Conservation (phyloP, 805 yeast genomes). For the Pichia pseudocactophila region DNA sequence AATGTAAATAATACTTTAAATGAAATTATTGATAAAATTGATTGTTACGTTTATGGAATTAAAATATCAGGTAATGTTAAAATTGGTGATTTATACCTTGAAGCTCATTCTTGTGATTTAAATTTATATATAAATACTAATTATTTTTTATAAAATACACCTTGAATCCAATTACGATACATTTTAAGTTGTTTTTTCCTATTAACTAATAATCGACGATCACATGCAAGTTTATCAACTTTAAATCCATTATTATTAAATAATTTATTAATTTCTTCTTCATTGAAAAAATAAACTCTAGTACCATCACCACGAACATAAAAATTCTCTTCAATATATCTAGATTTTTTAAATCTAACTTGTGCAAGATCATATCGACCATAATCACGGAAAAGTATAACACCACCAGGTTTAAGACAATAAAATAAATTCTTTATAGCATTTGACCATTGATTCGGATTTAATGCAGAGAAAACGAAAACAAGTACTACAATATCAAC, state of each 20-base stretch:
- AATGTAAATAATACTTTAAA: background rate
- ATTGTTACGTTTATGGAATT: slow-evolving; percentile 45
- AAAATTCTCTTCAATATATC: slow-evolving; percentile 84
- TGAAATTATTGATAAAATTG: background rate
- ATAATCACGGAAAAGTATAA: slow-evolving; percentile 82
- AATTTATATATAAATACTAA: slow-evolving; percentile 46
- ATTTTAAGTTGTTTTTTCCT: slow-evolving; percentile 87
- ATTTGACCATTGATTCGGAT: slow-evolving; percentile 83
- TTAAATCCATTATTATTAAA: slow-evolving; percentile 52
- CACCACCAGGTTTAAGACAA: slow-evolving; percentile 87
- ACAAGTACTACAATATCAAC: slow-evolving; percentile 92
- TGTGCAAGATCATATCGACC: slow-evolving; percentile 96
- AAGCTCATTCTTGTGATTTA: slow-evolving; percentile 50
- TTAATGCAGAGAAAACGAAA: slow-evolving; percentile 85
- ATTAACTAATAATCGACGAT: slow-evolving; percentile 82
- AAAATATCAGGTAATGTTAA: slow-evolving; percentile 36
- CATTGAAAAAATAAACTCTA: slow-evolving; percentile 92
- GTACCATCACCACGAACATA: slow-evolving; percentile 98
- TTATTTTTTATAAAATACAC: slow-evolving; percentile 48
- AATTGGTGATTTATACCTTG: slow-evolving; percentile 36
- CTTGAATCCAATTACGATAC: slow-evolving; percentile 97
- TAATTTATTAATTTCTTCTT: slow-evolving; percentile 74
- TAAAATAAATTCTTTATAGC: slow-evolving; percentile 67
- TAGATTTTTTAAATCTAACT: slow-evolving; percentile 80
- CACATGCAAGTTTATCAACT: slow-evolving; percentile 79